These are phyloP conservation scores for Candida parachauliodes DNA, from an alignment of 805 yeast genomes.

Conservation along the genomic window DNA sequence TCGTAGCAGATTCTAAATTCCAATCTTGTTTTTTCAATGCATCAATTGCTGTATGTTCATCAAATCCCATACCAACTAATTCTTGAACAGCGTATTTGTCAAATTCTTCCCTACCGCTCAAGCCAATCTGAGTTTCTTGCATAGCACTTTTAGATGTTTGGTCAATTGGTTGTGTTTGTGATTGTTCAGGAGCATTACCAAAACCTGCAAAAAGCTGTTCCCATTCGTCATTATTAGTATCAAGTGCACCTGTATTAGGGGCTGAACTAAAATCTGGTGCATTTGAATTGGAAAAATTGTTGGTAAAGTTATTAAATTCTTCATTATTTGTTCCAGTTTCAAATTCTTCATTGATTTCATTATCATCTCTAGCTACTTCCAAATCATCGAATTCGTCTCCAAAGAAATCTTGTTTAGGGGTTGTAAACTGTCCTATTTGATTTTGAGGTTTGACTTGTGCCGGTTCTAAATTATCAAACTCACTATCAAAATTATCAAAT, in stretches of 20 bases:
- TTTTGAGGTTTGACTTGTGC: constrained; percentile 15
- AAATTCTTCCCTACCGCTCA: constrained; percentile 5
- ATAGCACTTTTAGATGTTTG: not conserved
- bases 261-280: constrained; percentile 36
- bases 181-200: constrained; percentile 45
- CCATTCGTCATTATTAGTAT: constrained; percentile 70
- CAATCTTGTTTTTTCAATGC: constrained; percentile 71
- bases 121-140: constrained; percentile 20
- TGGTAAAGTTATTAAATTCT: constrained; percentile 20
- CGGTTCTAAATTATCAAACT: constrained; percentile 37
- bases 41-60: constrained; percentile 54
- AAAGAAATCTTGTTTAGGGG: constrained; percentile 16
- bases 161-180: not conserved
- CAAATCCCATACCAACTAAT: constrained; percentile 87
- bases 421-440: not conserved
- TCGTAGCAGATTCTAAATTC: constrained; percentile 85
- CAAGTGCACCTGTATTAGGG: constrained; percentile 1
- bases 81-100: constrained; percentile 62
- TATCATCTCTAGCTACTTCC: constrained; percentile 31
- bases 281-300: constrained; percentile 24
- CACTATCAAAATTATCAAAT: constrained; percentile 31
- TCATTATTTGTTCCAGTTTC: constrained; percentile 23
- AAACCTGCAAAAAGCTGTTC: constrained; percentile 89
- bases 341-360: constrained; percentile 16
- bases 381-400: constrained; percentile 38